These are phyloP conservation scores for Lactarius trivialis DNA, from an alignment of 768 basidiomycete species.

Conservation along the genomic window DNA sequence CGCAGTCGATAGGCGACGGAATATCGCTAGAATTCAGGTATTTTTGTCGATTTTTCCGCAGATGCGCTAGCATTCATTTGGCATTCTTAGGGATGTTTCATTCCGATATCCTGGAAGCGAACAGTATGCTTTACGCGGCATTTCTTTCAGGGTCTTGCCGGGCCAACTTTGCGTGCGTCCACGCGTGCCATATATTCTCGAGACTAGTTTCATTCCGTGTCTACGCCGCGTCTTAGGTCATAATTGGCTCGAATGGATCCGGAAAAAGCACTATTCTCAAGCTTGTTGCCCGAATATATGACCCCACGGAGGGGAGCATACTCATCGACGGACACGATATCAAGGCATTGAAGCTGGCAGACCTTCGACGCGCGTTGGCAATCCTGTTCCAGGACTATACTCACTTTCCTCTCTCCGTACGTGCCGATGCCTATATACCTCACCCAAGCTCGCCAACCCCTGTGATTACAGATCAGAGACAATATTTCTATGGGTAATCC, in stretches of 20 bases:
- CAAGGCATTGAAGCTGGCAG: slow-evolving; percentile 48
- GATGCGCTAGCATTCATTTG: slow-evolving; percentile 23
- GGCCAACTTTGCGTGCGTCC: slow-evolving; percentile 68
- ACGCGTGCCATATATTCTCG: background rate
- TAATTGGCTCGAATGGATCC: slow-evolving; percentile 74
- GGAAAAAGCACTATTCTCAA: slow-evolving; percentile 78
- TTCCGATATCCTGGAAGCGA: slow-evolving; percentile 58
- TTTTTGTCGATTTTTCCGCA: slow-evolving; percentile 15
- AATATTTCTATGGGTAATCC: slow-evolving; percentile 76
- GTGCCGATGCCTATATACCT: slow-evolving; percentile 23
- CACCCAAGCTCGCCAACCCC: background rate
- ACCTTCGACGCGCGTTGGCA: slow-evolving; percentile 59
- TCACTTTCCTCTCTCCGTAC: slow-evolving; percentile 67
- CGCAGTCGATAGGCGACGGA: slow-evolving; percentile 13
- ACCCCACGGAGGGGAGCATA: slow-evolving; percentile 61
- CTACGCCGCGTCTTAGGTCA: slow-evolving; percentile 39
- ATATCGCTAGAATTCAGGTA: slow-evolving; percentile 62
- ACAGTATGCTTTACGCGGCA: slow-evolving; percentile 47
- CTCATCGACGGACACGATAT: slow-evolving; percentile 60
- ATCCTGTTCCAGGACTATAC: slow-evolving; percentile 81
- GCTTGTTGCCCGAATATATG: slow-evolving; percentile 63
- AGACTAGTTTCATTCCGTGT: background rate
- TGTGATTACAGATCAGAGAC: slow-evolving; percentile 51
- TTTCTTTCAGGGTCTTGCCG: slow-evolving; percentile 62
- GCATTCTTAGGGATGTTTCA: slow-evolving; percentile 51